phyloP scores from a whole-genome alignment of 352 stramenopile species.

The Blastocystis hominis region DNA sequence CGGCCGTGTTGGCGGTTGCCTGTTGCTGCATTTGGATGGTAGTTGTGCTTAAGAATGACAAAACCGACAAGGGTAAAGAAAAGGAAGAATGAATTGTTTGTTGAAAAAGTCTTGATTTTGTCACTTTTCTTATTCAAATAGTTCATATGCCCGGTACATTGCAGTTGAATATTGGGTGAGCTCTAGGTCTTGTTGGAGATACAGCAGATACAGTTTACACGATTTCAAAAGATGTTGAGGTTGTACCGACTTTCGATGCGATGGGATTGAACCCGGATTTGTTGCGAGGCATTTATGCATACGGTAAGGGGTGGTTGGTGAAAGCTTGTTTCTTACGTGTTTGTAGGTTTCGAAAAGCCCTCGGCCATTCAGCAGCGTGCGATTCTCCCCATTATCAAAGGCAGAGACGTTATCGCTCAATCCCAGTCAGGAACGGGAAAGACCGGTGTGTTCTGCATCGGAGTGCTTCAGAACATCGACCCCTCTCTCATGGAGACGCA shows the following conservation, averaged over 20 bases:
- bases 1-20: background rate
- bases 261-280: constrained; percentile 83
- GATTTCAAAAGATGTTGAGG: constrained; percentile 58
- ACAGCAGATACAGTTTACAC: constrained; percentile 29
- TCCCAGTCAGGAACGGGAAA: constrained; percentile 83
- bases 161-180: background rate
- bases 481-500: constrained; percentile 80
- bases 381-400: constrained; percentile 86
- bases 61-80: background rate
- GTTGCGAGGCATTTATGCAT: constrained; percentile 75
- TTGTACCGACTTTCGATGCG: constrained; percentile 71
- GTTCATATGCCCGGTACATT: background rate
- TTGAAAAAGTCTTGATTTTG: background rate
- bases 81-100: background rate
- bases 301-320: constrained; percentile 63
- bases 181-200: constrained; percentile 9
- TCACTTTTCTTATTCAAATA: background rate
- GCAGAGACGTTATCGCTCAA: constrained; percentile 90
- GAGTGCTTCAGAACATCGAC: constrained; percentile 80
- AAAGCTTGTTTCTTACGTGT: constrained; percentile 13
- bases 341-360: constrained; percentile 83
- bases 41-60: background rate
- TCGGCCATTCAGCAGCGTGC: constrained; percentile 93
- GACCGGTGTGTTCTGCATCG: constrained; percentile 74
- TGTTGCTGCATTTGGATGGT: background rate